Evolutionary conservation across 352 stramenopile species (phyloP).

Genomic region (Globisporangium sylvaticum): DNA sequence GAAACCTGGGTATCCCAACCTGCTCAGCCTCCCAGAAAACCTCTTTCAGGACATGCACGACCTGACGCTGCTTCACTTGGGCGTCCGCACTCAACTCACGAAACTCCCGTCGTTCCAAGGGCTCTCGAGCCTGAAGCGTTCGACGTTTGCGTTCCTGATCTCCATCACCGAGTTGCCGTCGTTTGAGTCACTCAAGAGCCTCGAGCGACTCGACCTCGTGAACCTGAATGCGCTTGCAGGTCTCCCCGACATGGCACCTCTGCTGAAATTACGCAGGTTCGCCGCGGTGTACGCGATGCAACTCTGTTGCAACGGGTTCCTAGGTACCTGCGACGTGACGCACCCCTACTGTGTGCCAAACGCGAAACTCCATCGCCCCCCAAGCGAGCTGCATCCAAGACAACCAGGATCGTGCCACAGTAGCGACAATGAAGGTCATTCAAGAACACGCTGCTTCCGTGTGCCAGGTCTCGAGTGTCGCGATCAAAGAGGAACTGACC

Average conservation of each 20-base stretch:
- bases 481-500: not conserved
- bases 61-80: slow-evolving; percentile 35
- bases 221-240: too few relatives aligned
- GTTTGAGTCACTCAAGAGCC: too few relatives aligned
- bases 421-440: slow-evolving; percentile 12
- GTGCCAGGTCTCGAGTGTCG: slow-evolving; percentile 11
- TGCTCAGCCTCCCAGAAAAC: slow-evolving; percentile 14
- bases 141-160: too few relatives aligned
- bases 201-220: too few relatives aligned
- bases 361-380: not conserved
- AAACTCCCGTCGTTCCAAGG: slow-evolving; percentile 26
- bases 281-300: not conserved
- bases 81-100: slow-evolving; percentile 20
- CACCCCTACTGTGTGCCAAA: slow-evolving; percentile 20
- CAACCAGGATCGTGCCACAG: not conserved
- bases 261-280: too few relatives aligned
- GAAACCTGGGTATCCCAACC: too few relatives aligned
- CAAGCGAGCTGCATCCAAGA: slow-evolving; percentile 16
- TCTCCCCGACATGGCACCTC: too few relatives aligned
- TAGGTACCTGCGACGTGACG: slow-evolving; percentile 22
- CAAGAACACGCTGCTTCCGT: slow-evolving; percentile 3
- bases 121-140: slow-evolving; percentile 18
- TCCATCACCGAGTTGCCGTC: too few relatives aligned
- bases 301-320: slow-evolving; percentile 38
- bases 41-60: slow-evolving; percentile 31